Evolutionary conservation across 441 rosid species (phyloP).

Genomic region (Eutrema salsugineum): DNA sequence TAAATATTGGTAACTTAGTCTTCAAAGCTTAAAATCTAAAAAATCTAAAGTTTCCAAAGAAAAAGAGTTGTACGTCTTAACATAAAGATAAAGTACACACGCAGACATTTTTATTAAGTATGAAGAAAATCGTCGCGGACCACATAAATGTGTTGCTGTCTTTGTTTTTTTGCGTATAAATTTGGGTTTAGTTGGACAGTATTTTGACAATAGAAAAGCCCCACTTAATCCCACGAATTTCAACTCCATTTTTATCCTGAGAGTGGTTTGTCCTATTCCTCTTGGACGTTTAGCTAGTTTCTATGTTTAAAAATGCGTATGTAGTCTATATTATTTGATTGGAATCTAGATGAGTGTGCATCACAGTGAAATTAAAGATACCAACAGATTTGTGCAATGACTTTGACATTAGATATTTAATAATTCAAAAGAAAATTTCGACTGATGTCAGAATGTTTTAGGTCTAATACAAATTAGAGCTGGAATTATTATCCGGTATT

Average conservation of each 20-base stretch:
- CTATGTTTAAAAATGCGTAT: not conserved
- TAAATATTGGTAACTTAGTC: too few species aligned
- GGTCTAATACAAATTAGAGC: not conserved
- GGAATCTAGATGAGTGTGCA: not conserved
- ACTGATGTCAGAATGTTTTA: not conserved
- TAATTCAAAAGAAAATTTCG: not conserved
- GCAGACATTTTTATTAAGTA: not conserved
- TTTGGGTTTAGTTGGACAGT: not conserved
- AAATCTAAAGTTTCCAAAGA: not conserved
- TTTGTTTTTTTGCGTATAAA: not conserved
- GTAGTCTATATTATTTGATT: not conserved
- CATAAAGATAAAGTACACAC: not conserved
- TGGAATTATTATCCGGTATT: too few species aligned
- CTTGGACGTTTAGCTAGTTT: slow-evolving; percentile 8
- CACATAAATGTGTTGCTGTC: not conserved
- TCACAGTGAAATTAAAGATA: not conserved
- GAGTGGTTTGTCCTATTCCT: slow-evolving; percentile 13
- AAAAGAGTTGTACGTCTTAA: not conserved
- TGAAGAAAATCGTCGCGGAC: slow-evolving; percentile 16
- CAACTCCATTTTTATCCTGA: not conserved
- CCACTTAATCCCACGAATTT: slow-evolving; percentile 1
- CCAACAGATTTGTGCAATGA: not conserved
- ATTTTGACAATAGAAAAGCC: not conserved
- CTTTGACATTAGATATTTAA: not conserved
- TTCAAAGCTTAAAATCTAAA: not conserved